phyloP scores from a whole-genome alignment of 306 rosid genomes.

The Cucumis hystrix region DNA sequence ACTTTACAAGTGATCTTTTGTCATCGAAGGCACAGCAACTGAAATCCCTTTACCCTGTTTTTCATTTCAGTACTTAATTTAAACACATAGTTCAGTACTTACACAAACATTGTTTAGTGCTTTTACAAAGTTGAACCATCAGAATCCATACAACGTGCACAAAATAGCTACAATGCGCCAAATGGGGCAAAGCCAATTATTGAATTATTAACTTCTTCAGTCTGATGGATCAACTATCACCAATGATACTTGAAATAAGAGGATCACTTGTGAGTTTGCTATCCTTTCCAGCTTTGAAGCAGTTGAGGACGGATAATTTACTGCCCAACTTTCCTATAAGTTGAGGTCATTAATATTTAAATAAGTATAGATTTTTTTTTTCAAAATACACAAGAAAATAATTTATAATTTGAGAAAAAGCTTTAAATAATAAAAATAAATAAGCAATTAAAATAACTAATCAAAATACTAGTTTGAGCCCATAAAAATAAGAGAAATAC shows the following conservation, averaged over 20 bases:
- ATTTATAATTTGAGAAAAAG: too few species aligned
- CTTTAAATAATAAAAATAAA: too few species aligned
- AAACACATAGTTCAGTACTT: not conserved
- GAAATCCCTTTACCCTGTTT: not conserved
- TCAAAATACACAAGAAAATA: too few species aligned
- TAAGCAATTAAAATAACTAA: too few species aligned
- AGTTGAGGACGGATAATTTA: not conserved
- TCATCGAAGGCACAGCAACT: not conserved
- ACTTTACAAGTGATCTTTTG: not conserved
- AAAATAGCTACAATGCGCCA: not conserved
- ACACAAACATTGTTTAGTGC: not conserved
- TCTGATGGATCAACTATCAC: not conserved
- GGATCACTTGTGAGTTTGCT: not conserved
- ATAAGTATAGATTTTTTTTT: too few species aligned
- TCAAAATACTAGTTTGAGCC: too few species aligned
- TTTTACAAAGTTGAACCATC: not conserved
- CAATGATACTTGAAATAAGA: not conserved
- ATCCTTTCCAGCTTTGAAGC: not conserved
- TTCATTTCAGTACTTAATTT: not conserved
- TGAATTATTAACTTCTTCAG: not conserved
- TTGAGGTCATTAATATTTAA: too few species aligned
- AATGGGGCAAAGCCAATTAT: not conserved
- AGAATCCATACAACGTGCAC: not conserved
- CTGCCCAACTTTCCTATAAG: too few species aligned
- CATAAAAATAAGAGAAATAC: too few species aligned